phyloP scores from a whole-genome alignment of 2,329 filamentous ascomycete genomes.

The Cercospora sojina region DNA sequence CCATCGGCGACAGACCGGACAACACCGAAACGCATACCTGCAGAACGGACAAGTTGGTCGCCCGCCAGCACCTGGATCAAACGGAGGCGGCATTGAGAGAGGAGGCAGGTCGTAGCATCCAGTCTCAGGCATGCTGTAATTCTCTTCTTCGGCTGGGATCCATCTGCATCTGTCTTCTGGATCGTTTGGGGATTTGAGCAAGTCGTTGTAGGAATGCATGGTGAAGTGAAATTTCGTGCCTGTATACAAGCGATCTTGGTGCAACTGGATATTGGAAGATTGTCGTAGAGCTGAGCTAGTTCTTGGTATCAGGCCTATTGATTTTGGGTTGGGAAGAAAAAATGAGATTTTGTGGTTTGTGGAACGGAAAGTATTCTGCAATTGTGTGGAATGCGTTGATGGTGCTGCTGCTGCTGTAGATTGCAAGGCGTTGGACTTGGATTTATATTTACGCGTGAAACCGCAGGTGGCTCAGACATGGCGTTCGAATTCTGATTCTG shows the following conservation, averaged over 20 bases:
- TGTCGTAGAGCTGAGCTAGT: too few species aligned
- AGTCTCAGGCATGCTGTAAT: not conserved
- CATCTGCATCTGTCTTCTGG: not conserved
- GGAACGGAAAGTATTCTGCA: too few species aligned
- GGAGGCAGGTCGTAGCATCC: not conserved
- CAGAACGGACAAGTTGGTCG: not conserved
- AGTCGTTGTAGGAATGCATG: not conserved
- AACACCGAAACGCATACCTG: not conserved
- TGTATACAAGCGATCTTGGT: too few species aligned
- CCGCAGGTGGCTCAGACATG: not conserved
- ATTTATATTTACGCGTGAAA: not conserved
- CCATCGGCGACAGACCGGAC: not conserved
- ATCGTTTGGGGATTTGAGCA: not conserved
- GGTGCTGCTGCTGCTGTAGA: not conserved
- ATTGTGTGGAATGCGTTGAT: not conserved
- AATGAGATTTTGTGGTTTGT: too few species aligned
- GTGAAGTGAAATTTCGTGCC: too few species aligned
- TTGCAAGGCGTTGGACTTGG: not conserved
- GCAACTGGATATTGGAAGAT: too few species aligned
- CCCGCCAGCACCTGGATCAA: not conserved
- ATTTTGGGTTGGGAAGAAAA: too few species aligned
- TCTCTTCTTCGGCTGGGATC: not conserved
- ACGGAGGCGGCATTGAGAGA: not conserved
- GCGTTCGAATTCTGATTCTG: not conserved
- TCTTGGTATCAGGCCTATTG: too few species aligned